These are phyloP conservation scores for Fraxinus sp. DNA, from an alignment of 305 asterid species.

Conservation along the genomic window DNA sequence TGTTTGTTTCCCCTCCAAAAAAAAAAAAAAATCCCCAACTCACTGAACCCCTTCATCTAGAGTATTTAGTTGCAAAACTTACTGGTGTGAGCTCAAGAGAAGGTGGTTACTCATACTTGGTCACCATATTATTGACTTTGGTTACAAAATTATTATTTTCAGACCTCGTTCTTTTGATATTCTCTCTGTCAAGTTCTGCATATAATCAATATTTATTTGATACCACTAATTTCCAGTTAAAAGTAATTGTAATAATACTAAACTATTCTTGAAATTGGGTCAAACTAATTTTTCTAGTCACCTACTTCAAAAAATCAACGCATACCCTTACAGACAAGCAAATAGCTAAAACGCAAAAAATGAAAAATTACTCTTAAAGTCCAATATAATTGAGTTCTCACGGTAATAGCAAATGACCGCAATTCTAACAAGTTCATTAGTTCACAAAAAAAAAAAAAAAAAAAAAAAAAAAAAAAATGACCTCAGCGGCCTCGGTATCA, in stretches of 20 bases:
- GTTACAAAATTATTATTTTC: neutral
- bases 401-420: neutral
- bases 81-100: neutral
- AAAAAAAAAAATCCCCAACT: neutral
- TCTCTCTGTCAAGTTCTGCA: neutral
- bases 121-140: neutral
- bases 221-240: neutral
- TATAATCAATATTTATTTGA: neutral
- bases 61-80: neutral
- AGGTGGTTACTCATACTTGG: neutral
- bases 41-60: neutral
- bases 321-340: neutral
- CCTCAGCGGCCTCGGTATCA: constrained; percentile 60
- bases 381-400: neutral
- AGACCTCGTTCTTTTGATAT: neutral
- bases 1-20: neutral
- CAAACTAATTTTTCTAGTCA: neutral
- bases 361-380: neutral
- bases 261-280: neutral
- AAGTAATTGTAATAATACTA: neutral
- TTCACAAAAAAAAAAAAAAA: neutral
- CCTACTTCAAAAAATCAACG: neutral
- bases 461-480: constrained; percentile 10
- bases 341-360: neutral
- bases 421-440: neutral